These are phyloP conservation scores for Yarrowia sp. DNA, from an alignment of 805 yeast species.

Conservation along the genomic window DNA sequence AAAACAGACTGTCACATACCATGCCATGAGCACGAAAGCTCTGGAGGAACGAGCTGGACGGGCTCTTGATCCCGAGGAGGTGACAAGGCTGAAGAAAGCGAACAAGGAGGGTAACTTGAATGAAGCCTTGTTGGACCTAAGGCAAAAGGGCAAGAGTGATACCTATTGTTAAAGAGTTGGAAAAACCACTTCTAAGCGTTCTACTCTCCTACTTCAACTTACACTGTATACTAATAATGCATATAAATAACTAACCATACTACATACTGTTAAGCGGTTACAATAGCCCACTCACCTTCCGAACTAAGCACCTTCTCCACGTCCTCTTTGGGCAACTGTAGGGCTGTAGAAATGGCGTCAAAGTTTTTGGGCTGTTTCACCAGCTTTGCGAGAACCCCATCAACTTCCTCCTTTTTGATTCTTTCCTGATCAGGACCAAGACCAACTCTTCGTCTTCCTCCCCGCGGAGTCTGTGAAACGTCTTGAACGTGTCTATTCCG, in stretches of 20 bases:
- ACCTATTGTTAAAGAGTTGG: constrained; percentile 41
- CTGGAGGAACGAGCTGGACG: constrained; percentile 46
- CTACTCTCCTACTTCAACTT: no score
- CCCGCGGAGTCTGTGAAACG: constrained; percentile 13
- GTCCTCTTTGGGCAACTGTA: constrained; percentile 62
- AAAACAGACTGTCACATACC: constrained; percentile 29
- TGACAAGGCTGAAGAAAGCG: constrained; percentile 44
- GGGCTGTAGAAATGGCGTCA: constrained; percentile 67
- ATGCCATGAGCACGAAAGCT: constrained; percentile 40
- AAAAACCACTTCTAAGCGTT: background rate
- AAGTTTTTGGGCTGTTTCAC: constrained; percentile 46
- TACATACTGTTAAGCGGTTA: constrained; percentile 47
- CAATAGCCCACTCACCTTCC: constrained; percentile 60
- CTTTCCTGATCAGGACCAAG: constrained; percentile 25
- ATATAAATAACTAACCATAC: constrained; percentile 17
- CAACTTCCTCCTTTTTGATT: constrained; percentile 41
- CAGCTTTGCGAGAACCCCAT: constrained; percentile 41
- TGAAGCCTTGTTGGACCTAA: constrained; percentile 51
- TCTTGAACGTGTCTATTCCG: constrained; percentile 31
- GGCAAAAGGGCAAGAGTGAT: constrained; percentile 48
- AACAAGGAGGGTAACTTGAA: constrained; percentile 50
- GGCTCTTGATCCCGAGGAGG: constrained; percentile 44
- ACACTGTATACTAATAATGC: background rate
- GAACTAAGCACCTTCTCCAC: constrained; percentile 58
- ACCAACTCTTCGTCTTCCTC: constrained; percentile 21